phyloP scores from a whole-genome alignment of 176 grass and related monocot genomes.

The Aegilops sharonensis region DNA sequence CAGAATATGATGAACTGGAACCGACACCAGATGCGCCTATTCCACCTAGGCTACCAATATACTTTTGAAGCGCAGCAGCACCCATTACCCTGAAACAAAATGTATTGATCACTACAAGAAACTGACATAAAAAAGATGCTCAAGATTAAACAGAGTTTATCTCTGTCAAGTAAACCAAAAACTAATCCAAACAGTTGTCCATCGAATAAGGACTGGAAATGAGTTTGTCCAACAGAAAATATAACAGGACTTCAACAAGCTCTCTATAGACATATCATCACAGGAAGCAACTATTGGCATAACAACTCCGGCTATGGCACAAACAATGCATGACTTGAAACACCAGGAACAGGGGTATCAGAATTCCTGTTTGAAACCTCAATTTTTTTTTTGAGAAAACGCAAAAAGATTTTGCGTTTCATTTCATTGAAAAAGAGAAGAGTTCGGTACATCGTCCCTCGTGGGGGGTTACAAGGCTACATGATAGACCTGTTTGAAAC shows the following conservation, averaged over 20 bases:
- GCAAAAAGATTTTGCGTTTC: too few species aligned
- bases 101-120: conserved; percentile 24
- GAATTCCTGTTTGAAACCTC: background rate
- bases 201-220: background rate
- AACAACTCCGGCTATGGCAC: background rate
- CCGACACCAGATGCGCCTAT: conserved; percentile 87
- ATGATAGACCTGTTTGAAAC: background rate
- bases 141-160: background rate
- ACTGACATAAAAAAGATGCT: background rate
- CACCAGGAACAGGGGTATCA: background rate
- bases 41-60: conserved; percentile 93
- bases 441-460: too few species aligned
- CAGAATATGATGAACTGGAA: conserved; percentile 72
- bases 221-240: background rate
- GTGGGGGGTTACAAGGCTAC: too few species aligned
- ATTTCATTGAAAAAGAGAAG: too few species aligned
- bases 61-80: conserved; percentile 75
- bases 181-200: background rate
- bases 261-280: background rate
- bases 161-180: conserved; percentile 23
- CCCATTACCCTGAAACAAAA: conserved; percentile 75
- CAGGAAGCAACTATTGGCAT: background rate
- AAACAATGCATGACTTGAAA: conserved; percentile 15
- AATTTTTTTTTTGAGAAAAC: background rate
- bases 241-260: background rate